Percentiles rank a stretch among this genome's conserved stretches.
Evolutionary conservation across 176 grass and related monocot genomes (phyloP).

Genomic region (Oryza officinalis): DNA sequence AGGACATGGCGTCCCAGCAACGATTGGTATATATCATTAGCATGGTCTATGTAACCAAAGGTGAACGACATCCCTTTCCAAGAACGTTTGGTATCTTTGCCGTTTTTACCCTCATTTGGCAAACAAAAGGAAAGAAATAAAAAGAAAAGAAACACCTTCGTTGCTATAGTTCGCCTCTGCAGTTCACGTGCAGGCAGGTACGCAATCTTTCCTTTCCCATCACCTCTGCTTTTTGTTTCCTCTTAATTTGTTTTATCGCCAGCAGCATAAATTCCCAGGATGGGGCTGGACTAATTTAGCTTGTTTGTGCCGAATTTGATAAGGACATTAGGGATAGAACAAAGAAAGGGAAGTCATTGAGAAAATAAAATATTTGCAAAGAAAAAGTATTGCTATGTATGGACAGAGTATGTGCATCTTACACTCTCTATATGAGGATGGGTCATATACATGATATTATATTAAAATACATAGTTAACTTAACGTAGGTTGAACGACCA

Average conservation of each 20-base stretch:
- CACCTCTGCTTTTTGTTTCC: not conserved
- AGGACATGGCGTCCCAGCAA: slow-evolving; percentile 35
- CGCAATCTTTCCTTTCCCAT: not conserved
- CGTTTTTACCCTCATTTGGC: slow-evolving; percentile 24
- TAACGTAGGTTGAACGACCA: no score
- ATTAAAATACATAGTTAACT: not conserved
- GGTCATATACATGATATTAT: not conserved
- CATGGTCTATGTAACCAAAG: not conserved
- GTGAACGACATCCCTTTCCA: slow-evolving; percentile 27
- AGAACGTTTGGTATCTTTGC: slow-evolving; percentile 49
- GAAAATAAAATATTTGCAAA: not conserved
- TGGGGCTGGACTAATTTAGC: not conserved
- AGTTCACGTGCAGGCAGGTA: slow-evolving; percentile 37
- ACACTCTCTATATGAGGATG: not conserved
- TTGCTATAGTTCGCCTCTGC: not conserved
- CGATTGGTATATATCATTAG: slow-evolving; percentile 35
- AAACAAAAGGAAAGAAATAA: not conserved
- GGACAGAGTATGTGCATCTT: not conserved
- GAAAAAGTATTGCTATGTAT: not conserved
- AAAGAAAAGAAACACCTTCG: not conserved
- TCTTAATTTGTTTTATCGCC: not conserved
- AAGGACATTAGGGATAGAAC: not conserved
- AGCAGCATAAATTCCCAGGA: not conserved
- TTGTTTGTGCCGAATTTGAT: not conserved
- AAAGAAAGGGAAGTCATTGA: not conserved